These are phyloP conservation scores for Nephelium lappaceum DNA, from an alignment of 345 rosid species.

Conservation along the genomic window DNA sequence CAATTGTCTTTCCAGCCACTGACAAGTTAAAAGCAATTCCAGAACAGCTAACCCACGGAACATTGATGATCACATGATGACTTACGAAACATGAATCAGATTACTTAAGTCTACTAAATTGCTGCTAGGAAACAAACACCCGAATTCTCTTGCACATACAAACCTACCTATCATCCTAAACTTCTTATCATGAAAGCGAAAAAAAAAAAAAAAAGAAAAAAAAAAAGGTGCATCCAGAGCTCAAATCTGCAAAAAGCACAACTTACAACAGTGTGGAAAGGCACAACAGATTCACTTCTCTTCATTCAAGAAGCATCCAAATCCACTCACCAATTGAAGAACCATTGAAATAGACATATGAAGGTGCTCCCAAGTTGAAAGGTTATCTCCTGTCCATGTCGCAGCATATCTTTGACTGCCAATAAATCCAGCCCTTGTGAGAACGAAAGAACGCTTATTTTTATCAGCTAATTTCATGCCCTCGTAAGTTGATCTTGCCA, in stretches of 20 bases:
- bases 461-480: conserved; percentile 76
- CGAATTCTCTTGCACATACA: neutral
- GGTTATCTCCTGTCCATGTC: conserved; percentile 95
- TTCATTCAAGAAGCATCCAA: conserved; percentile 19
- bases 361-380: conserved; percentile 90
- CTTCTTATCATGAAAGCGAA: neutral
- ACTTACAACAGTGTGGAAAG: conserved; percentile 6
- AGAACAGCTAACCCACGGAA: too few relatives aligned
- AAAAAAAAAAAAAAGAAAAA: too few relatives aligned
- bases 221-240: neutral
- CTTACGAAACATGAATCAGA: too few relatives aligned
- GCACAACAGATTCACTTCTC: neutral
- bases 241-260: neutral
- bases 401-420: conserved; percentile 94
- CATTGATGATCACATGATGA: too few relatives aligned
- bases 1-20: too few relatives aligned
- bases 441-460: conserved; percentile 86
- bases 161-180: neutral
- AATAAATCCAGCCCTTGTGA: conserved; percentile 92
- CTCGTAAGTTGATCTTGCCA: conserved; percentile 91
- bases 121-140: neutral
- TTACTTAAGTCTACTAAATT: neutral
- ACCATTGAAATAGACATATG: conserved; percentile 92
- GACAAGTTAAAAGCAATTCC: too few relatives aligned
- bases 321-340: conserved; percentile 83